Conservation (phyloP, 257 asterid species). For the Paulownia fortunei region DNA sequence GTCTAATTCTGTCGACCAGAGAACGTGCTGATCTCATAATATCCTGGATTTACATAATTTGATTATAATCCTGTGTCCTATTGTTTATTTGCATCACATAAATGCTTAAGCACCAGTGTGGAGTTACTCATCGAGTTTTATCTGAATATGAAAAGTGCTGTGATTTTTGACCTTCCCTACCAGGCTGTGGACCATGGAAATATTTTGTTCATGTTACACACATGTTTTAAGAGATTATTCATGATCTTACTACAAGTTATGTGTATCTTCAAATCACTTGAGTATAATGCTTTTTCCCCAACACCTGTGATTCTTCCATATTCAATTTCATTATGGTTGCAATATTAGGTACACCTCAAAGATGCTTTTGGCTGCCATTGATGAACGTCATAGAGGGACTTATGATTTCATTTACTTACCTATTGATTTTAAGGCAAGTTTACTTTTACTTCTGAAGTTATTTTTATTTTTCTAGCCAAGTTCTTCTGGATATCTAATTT, state of each 20-base stretch:
- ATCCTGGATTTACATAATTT: neutral
- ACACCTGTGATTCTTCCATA: conserved; percentile 27
- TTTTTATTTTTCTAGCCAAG: neutral
- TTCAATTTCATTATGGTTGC: conserved; percentile 23
- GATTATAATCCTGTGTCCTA: neutral
- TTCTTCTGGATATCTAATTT: conserved; percentile 5
- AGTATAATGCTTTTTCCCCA: neutral
- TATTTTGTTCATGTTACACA: neutral
- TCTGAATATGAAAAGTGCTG: neutral
- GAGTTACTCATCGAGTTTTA: neutral
- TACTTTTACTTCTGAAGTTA: neutral
- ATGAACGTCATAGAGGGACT: conserved; percentile 93
- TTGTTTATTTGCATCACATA: neutral
- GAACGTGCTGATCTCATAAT: neutral
- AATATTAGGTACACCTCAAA: conserved; percentile 87
- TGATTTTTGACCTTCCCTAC: neutral
- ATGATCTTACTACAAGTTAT: neutral
- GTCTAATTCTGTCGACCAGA: conserved; percentile 1
- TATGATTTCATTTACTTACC: conserved; percentile 97
- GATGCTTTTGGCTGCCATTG: conserved; percentile 98
- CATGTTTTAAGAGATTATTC: neutral
- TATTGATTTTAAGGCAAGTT: conserved; percentile 93
- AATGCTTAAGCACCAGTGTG: neutral
- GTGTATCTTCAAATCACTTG: neutral
- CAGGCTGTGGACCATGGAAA: conserved; percentile 15